Evolutionary conservation across 1,284 basidiomycete species (phyloP), one percentile per base, ranked within the genome.

Genomic region (Gymnopus androsaceus): DNA sequence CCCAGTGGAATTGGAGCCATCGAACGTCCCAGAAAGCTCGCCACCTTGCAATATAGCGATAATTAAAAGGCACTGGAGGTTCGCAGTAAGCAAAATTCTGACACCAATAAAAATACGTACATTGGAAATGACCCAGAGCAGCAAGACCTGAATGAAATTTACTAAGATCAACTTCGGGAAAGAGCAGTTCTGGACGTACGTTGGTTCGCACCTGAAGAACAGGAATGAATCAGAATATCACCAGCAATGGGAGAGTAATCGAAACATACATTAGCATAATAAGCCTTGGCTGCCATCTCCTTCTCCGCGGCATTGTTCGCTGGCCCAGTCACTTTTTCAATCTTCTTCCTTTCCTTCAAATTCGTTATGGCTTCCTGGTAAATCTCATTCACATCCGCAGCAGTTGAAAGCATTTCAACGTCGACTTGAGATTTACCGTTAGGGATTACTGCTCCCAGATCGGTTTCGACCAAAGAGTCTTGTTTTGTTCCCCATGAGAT

Each of bases 401-500:
- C 88, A 51, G 92, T 91, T 0, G 91, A 86, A 3, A 91, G 84
- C 64, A 98, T 82, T 62, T 94, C 90, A 55, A 98, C 88, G 65
- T 97, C 93, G 38, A 98, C 93, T 62, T 91, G 85, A 12, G 85
- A 87, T 64, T 89, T 81, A 33, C 80, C 85, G 65, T 91, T 84
- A 66, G 91, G 88, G 23, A 88, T 82, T 46, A 94, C 90, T 2
- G 84, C 83, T 23, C 92, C 93, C 23, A 95, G 83, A 65, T 95
- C 92, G 0, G 82, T 79, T 48, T 88, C 86, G 14, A 83, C 75
- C n/a, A n/a, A n/a, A 44, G 80, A 71, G 66, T 88, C 86, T 79
- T 92, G 90, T 71, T 95, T 95, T 8, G 94, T 95, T 8, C 94
- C 94, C 93, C 93, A 94, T 23, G 90, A 92, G 50, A 92, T 90